Evolutionary conservation across 75 land plant genomes (phyloP), one percentile per base, ranked within the genome.

Genomic region (Picea glauca): DNA sequence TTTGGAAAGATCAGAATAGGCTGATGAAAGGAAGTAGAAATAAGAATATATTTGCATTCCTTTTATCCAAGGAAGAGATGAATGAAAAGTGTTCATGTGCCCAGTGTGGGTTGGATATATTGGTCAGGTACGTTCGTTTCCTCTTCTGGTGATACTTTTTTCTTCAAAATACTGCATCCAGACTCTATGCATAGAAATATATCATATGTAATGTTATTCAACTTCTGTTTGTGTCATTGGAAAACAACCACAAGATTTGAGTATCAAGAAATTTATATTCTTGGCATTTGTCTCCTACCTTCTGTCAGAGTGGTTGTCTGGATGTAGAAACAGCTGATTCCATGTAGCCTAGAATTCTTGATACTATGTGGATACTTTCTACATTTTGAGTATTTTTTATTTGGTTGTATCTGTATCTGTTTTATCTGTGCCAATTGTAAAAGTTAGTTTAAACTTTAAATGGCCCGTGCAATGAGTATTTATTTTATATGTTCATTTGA

Each of bases 71-170:
- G 60, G 81, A 79, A 26, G 92, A 90, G 1, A 82, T 81, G 54
- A 31, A 81, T 17, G 77, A 74, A 38, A 80, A 73, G 35, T 58
- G 60, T 76, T 78, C 72, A 32, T 90, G 90, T 81, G 58, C 73
- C 35, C 84, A 84, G 6, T 92, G 91, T 76, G 79, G 81, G 12
- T 35, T 61, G 78, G 87, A 85, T 76, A 82, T 84, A 54, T 59
- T 76, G 4, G 46, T 43, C 46, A 43, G 46, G 46, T 43, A 43
- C 5, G 3, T 43, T 43, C 5, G 1, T 4, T 43, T 43, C 46
- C 46, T 43, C 46, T 43, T 43, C 46, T 43, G 46, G 46, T 43
- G 4, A 43, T 43, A 43, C 5, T 43, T 43, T 4, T 43, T 43
- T 43, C 3, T 4, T 43, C 5, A 4, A 43, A 43, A 43, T 68